Base-by-base conservation (phyloP, 257 asterid species). In the Penstemon eatonii region DNA sequence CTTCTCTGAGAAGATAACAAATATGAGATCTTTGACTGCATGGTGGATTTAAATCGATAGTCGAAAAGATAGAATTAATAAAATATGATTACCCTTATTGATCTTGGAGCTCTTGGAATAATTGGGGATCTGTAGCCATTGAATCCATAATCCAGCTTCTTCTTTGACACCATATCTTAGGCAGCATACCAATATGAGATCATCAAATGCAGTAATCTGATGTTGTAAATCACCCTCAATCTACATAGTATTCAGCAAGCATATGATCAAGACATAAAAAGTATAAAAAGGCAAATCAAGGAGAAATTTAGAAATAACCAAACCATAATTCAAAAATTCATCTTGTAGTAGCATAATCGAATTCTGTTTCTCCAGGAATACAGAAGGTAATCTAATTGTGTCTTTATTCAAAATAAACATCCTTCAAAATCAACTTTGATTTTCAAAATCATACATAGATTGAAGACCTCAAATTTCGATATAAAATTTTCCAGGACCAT, bases 41-140 rank as follows among this genome's bases (percentile, higher is more conserved):
- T 66, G 13, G 36, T 19, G 50, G 59, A 80, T 59, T 25, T 38
- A 36, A 39, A 39, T 4, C 12, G 37, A 70, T 18, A 11, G 59
- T 8, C 58, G 56, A 69, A 62, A 60, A 12, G 37, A 57, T 54
- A 75, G 43, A 68, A 73, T 51, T 66, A 44, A 58, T 25, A 25
- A 73, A 68, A 13, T 45, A 37, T 65, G 53, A 76, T 72, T 82
- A 89, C 96, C 86, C 95, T 76, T 10, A 78, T 61, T 45, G 95
- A 85, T 83, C 96, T 79, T 54, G 95, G 96, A 77, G 89, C 96
- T 71, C 80, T 84, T 58, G 95, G 96, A 56, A 87, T 62, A 76
- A 73, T 46, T 18, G 90, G 86, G 67, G 80, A 66, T 69, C 73
- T 78, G 68, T 59, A 73, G 71, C 84, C 87, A 72, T 72, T 65